Conservation (phyloP, 2,329 filamentous ascomycete genomes). For the Colletotrichum neosansevieriae region DNA sequence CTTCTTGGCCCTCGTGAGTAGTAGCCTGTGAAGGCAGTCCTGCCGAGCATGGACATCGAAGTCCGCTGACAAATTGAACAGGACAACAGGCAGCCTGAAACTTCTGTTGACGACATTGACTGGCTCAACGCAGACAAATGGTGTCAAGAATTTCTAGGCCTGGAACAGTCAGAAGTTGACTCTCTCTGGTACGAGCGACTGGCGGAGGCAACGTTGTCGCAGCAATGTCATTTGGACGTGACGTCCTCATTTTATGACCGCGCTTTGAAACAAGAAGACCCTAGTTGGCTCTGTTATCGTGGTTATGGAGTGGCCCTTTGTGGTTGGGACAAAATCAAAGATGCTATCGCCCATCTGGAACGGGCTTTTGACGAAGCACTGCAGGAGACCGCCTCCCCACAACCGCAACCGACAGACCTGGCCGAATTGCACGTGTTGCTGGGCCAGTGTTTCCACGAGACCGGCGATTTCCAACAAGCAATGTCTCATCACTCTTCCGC, state of each 20-base stretch:
- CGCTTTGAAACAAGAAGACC: neutral
- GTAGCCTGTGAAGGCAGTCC: neutral
- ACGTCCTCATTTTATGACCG: neutral
- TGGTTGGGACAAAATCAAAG: neutral
- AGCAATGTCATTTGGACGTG: neutral
- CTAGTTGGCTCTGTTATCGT: neutral
- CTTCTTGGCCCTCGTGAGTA: neutral
- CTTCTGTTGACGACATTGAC: neutral
- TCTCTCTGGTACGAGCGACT: slow-evolving; percentile 7
- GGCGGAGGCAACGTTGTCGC: neutral
- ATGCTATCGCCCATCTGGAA: neutral
- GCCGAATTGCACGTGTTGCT: neutral
- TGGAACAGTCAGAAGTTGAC: neutral
- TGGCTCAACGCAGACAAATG: neutral
- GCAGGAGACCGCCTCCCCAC: neutral
- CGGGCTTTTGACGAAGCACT: neutral
- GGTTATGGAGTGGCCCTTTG: neutral
- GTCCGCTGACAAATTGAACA: neutral
- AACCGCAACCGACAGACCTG: neutral
- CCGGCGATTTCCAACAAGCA: neutral
- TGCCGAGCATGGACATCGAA: neutral
- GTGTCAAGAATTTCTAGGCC: slow-evolving; percentile 1
- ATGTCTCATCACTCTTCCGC: too few relatives aligned
- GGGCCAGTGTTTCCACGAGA: neutral
- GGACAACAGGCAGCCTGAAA: too few relatives aligned